Evolutionary conservation across 192 early-diverging fungal species (phyloP).

Genomic region (Chytriomyces confervae): DNA sequence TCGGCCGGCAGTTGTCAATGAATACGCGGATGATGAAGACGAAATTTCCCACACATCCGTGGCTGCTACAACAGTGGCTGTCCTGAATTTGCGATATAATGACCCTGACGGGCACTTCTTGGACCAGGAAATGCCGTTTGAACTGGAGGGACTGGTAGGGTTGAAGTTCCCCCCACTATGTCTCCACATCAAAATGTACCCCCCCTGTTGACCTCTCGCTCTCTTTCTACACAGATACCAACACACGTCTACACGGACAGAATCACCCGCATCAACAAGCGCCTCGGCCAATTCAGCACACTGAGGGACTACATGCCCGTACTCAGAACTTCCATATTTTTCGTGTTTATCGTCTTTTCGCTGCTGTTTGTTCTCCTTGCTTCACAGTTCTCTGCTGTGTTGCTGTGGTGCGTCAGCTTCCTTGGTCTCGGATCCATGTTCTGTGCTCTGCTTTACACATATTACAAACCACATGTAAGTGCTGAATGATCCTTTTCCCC

Average conservation of each 20-base stretch:
- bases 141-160: slow-evolving; percentile 27
- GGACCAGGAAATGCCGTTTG: slow-evolving; percentile 19
- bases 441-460: slow-evolving; percentile 1
- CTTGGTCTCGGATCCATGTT: slow-evolving; percentile 12
- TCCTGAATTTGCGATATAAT: slow-evolving; percentile 10
- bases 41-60: background rate
- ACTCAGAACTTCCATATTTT: slow-evolving; percentile 7
- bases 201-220: no score
- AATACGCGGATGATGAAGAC: background rate
- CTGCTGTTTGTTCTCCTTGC: slow-evolving; percentile 24
- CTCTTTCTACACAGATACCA: slow-evolving; percentile 3
- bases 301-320: slow-evolving; percentile 14
- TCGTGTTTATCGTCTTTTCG: slow-evolving; percentile 12
- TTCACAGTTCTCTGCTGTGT: slow-evolving; percentile 2
- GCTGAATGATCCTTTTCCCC: background rate
- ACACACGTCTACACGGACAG: slow-evolving; percentile 4
- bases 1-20: slow-evolving; percentile 11
- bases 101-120: background rate
- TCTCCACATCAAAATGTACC: no score
- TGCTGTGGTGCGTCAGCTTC: slow-evolving; percentile 18
- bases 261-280: slow-evolving; percentile 12
- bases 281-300: slow-evolving; percentile 6
- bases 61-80: slow-evolving; percentile 2
- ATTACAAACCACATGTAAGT: slow-evolving; percentile 12
- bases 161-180: background rate